phyloP scores from a whole-genome alignment of 805 yeast genomes.

The Suhomyces faveliae region DNA sequence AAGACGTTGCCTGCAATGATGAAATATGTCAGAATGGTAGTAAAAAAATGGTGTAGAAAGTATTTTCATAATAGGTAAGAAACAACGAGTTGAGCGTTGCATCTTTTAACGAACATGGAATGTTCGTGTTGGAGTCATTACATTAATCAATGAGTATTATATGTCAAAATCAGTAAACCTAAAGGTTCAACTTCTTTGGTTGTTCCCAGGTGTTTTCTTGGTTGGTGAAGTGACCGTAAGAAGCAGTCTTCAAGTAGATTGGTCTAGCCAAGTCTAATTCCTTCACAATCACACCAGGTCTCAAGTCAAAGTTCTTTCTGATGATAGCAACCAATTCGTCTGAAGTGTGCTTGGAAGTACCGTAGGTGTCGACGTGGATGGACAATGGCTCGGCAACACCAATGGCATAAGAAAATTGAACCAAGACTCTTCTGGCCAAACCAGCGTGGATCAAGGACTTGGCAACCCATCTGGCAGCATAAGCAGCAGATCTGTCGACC shows the following conservation, averaged over 20 bases:
- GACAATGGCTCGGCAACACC: slow-evolving; percentile 99
- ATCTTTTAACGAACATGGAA: slow-evolving; percentile 8
- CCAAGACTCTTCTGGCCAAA: slow-evolving; percentile 94
- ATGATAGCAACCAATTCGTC: slow-evolving; percentile 89
- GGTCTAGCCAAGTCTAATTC: slow-evolving; percentile 98
- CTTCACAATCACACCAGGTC: slow-evolving; percentile 98
- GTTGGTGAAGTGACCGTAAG: slow-evolving; percentile 99
- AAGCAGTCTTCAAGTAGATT: slow-evolving; percentile 97
- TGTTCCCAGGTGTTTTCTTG: slow-evolving; percentile 99
- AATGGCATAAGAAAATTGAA: slow-evolving; percentile 98
- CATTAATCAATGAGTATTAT: slow-evolving; percentile 39
- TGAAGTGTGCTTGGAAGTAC: slow-evolving; percentile 88
- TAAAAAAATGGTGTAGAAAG: slow-evolving; percentile 9
- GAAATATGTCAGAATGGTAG: not conserved
- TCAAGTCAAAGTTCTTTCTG: slow-evolving; percentile 92
- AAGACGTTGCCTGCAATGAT: not conserved
- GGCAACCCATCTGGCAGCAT: slow-evolving; percentile 99
- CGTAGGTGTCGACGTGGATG: slow-evolving; percentile 96
- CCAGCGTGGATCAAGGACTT: slow-evolving; percentile 95
- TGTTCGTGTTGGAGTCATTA: slow-evolving; percentile 33
- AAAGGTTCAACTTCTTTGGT: slow-evolving; percentile 75
- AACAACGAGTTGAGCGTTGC: slow-evolving; percentile 50
- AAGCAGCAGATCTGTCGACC: slow-evolving; percentile 99
- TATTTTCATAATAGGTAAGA: slow-evolving; percentile 12
- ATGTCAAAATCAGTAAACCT: slow-evolving; percentile 22